phyloP scores from a whole-genome alignment of 768 basidiomycete species.

The Pleurotus tuber-regium region DNA sequence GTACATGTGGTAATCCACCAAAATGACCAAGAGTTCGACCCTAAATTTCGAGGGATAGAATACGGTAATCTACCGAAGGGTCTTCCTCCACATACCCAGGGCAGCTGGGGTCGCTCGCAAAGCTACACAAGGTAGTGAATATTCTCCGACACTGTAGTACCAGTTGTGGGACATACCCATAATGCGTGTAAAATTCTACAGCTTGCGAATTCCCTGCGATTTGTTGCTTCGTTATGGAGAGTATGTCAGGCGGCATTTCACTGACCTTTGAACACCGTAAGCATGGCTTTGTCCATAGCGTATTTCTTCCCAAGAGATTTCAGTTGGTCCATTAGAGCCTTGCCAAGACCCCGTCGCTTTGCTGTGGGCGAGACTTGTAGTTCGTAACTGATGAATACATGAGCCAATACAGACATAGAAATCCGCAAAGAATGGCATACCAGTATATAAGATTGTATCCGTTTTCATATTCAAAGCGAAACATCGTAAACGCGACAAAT shows the following conservation, averaged over 20 bases:
- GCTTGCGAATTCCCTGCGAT: constrained; percentile 44
- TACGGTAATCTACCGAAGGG: constrained; percentile 40
- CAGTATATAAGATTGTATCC: constrained; percentile 66
- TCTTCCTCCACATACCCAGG: constrained; percentile 37
- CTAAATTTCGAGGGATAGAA: constrained; percentile 37
- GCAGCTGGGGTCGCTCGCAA: constrained; percentile 49
- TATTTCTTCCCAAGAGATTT: constrained; percentile 47
- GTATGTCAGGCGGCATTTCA: neutral
- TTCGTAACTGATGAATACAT: constrained; percentile 59
- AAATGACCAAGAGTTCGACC: neutral
- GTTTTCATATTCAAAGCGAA: constrained; percentile 74
- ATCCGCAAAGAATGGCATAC: constrained; percentile 31
- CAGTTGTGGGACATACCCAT: constrained; percentile 43
- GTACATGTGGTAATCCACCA: no score
- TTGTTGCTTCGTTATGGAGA: constrained; percentile 10
- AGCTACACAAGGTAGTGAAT: constrained; percentile 34
- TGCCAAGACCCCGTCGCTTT: constrained; percentile 60
- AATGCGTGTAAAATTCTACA: constrained; percentile 47
- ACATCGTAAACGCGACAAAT: constrained; percentile 48
- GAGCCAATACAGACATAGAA: neutral
- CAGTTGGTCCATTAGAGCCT: constrained; percentile 46
- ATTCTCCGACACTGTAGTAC: neutral
- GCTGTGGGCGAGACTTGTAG: constrained; percentile 52
- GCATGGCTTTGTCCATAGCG: constrained; percentile 66
- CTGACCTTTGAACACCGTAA: constrained; percentile 76